Evolutionary conservation across 805 yeast genomes (phyloP), one percentile per base, ranked within the genome.

Genomic region (Nakazawaea populi): DNA sequence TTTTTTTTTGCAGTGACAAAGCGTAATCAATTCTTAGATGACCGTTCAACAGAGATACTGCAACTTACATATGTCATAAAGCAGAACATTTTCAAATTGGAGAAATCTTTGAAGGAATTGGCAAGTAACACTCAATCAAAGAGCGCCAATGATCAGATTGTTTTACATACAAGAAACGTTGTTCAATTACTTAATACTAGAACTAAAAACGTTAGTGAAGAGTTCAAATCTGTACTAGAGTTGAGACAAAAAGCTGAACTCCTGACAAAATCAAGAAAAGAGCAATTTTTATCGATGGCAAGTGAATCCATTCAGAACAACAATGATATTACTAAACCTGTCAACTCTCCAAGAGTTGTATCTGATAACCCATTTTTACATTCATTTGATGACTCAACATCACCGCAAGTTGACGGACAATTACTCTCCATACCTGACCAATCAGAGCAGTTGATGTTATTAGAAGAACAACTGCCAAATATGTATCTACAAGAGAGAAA

Each of bases 21-120:
- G 65, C 75, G 90, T 58, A 91, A 90, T 64, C 96, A 97, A 18
- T 69, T 92, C 63, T 89, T 94, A 57, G 96, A 91, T 62, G 99
- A 94, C 67, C 84, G 87, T 57, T 97, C 98, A 0, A 84, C 89
- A 12, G 98, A 94, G 63, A 89, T 94, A 55, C 88, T 91, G 24
- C 97, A 94, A 65, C 73, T 94, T 56, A 91, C 99, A 0, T 87
- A 84, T 58, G 85, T 90, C 41, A 83, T 86, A 54, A 87, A 86
- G 56, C 97, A 94, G 65, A 96, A 87, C 60, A 83, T 94, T 47
- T 83, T 90, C 62, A 81, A 82, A 56, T 82, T 94, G 55, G 96
- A 88, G 60, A 82, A 84, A 60, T 76, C 76, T 54, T 75, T 87
- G 56, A 82, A 82, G 59, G 80, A 73, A 50, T 69, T 85, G 53